Evolutionary conservation across 73 alveolate genomes (phyloP), one percentile per base, ranked within the genome.

Genomic region (Blepharisma japonicum): DNA sequence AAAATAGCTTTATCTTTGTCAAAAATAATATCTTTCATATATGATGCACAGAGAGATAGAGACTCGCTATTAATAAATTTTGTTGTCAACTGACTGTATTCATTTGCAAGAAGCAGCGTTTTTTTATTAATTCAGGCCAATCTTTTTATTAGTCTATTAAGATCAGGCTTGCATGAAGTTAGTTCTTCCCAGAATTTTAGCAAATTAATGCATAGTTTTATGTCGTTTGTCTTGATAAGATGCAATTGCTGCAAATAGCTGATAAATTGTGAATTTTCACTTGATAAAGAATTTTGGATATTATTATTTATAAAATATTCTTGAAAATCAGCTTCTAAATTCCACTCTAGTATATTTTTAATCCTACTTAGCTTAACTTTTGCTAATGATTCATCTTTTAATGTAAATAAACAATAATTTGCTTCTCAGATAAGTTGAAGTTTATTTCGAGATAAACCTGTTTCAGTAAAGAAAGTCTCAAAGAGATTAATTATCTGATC

Each of bases 281-380:
- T 61, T 48, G 18, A 61, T n/a, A 25, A n/a, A 8, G 11, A 14
- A 3, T 25, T 2, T 8, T 18, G 14, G 14, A 14, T 14, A 2
- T 0, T 14, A 14, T 61, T 25, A 14, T 25, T 14, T 8, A 9
- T 39, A 9, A 25, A 5, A 5, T 20, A 61, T 32, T 32, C 18
- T 39, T 61, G 74, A 25, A 61, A 61, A 18, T 61, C 74, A 20
- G 46, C 14, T 8, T 61, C 74, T 8, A 61, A 39, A 5, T 61
- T 61, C 11, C 18, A 18, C 2, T 61, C 46, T 61, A 18, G 2
- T 14, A 32, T 32, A 32, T 61, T 61, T 18, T n/a, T 61, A 8
- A 14, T 39, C 11, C 47, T 61, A 2, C 74, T 39, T 14, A 61
- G 3, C 47, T 61, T 61, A 39, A 61, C 23, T 61, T 39, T 61